These are phyloP conservation scores for Ascoidea rubescens DNA, from an alignment of 805 yeast species.

Conservation along the genomic window DNA sequence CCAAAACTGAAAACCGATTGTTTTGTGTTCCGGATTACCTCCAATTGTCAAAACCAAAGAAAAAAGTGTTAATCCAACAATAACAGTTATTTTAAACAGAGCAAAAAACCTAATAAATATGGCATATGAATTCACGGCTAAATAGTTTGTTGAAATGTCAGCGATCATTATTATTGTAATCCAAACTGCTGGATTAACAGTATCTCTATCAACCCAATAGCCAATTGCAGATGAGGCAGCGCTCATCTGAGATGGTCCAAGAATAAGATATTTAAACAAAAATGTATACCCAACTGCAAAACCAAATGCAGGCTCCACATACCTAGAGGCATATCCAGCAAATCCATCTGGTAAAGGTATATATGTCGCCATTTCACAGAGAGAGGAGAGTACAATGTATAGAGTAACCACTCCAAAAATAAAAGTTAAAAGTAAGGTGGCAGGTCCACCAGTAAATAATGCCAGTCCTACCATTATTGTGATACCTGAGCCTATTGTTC, in stretches of 20 bases:
- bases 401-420: slow-evolving; percentile 56
- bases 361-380: slow-evolving; percentile 74
- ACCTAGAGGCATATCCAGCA: slow-evolving; percentile 52
- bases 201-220: slow-evolving; percentile 22
- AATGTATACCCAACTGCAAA: slow-evolving; percentile 62
- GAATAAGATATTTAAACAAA: slow-evolving; percentile 14
- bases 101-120: too few species aligned
- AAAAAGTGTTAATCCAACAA: too few species aligned
- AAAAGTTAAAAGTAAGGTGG: slow-evolving; percentile 48
- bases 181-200: slow-evolving; percentile 31
- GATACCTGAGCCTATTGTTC: slow-evolving; percentile 51
- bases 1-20: slow-evolving; percentile 43
- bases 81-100: too few species aligned
- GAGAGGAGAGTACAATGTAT: slow-evolving; percentile 51
- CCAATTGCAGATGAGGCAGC: slow-evolving; percentile 31
- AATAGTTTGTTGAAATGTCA: too few species aligned
- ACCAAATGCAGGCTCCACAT: slow-evolving; percentile 58
- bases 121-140: too few species aligned
- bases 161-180: slow-evolving; percentile 21
- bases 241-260: slow-evolving; percentile 16
- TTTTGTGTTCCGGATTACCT: slow-evolving; percentile 25
- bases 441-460: slow-evolving; percentile 51
- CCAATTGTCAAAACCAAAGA: slow-evolving; percentile 21
- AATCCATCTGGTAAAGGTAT: slow-evolving; percentile 60
- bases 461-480: slow-evolving; percentile 53